phyloP scores from a whole-genome alignment of 352 stramenopile genomes.

The Phytopythium vexans region DNA sequence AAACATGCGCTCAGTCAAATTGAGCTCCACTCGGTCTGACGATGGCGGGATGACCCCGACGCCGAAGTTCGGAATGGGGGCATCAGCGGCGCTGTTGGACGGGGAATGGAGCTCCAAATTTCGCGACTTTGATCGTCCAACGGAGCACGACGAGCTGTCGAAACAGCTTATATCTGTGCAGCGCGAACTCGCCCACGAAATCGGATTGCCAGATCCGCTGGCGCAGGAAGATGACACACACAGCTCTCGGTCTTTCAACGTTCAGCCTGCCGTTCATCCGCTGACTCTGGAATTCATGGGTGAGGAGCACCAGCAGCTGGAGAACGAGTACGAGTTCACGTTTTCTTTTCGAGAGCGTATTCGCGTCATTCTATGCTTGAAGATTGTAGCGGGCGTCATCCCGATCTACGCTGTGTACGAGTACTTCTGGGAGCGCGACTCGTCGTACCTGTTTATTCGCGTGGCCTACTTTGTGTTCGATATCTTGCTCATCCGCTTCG shows the following conservation, averaged over 20 bases:
- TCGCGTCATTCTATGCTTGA: slow-evolving; percentile 68
- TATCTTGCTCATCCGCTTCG: slow-evolving; percentile 67
- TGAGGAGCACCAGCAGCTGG: slow-evolving; percentile 72
- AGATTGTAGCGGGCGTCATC: slow-evolving; percentile 69
- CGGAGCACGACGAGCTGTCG: slow-evolving; percentile 74
- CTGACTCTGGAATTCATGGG: slow-evolving; percentile 85
- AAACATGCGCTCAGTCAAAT: slow-evolving; percentile 9
- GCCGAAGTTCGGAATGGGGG: not conserved
- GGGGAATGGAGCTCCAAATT: slow-evolving; percentile 82
- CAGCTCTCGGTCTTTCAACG: slow-evolving; percentile 51
- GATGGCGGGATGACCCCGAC: not conserved
- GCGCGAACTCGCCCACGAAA: slow-evolving; percentile 68
- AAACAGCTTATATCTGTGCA: slow-evolving; percentile 72
- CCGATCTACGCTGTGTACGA: slow-evolving; percentile 74
- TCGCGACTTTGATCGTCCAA: slow-evolving; percentile 70
- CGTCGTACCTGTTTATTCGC: slow-evolving; percentile 62
- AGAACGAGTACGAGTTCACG: slow-evolving; percentile 69
- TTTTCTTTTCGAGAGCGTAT: slow-evolving; percentile 68
- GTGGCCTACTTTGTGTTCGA: slow-evolving; percentile 67
- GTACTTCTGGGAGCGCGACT: slow-evolving; percentile 56
- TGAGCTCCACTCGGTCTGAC: slow-evolving; percentile 6
- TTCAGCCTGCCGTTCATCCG: slow-evolving; percentile 69
- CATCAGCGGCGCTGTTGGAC: slow-evolving; percentile 34
- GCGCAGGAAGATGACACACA: slow-evolving; percentile 66
- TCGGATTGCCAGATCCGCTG: slow-evolving; percentile 61